Base-by-base conservation (phyloP, 805 yeast species). In the Ogataea angusta region DNA sequence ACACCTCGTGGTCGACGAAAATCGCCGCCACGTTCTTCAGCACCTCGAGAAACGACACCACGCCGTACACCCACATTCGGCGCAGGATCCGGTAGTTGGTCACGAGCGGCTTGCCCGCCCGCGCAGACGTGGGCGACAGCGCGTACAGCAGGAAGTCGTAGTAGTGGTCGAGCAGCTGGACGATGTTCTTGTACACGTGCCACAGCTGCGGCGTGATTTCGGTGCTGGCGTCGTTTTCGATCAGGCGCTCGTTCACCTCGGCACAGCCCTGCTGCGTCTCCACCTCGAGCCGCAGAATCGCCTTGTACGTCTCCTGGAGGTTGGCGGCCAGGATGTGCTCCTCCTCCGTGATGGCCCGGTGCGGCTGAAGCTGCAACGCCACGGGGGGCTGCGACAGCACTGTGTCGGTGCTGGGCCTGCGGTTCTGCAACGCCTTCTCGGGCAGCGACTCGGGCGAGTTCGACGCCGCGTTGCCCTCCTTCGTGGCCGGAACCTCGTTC, bases 61-160 rank as follows among this genome's bases (percentile, higher is more conserved):
- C 79, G 18, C 95, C 95, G 59, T 85, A 85, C 7, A 85, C 90
- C 93, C 93, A 85, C 69, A 85, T 70, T 51, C 93, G 67, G 52
- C 91, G 70, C 25, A 86, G 85, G 30, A 85, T 83, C 59, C 88
- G 78, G 59, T 85, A 85, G 29, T 83, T 75, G 48, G 82, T 83
- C 6, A 85, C 85, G 34, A 85, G 77, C 49, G 84, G 86, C 55
- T 78, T 80, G 2, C 93, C 93, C 3, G 89, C 79, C 56, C 78
- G 81, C 24, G 84, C 81, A 4, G 78, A 68, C 5, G 72, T 60
- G 13, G 89, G 88, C 36, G 81, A 75, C 46, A 83, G 67, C 1
- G 90, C 86, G 14, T 85, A 80, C 10, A 82, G 72, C 29, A 84
- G 60, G 51, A 84, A 84, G 50, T 83, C 88, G 46, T 81, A 78